A percentile compares a stretch with the other conserved stretches of the same genome.
Conservation (phyloP, 2,329 filamentous ascomycete genomes). For the Acarospora socialis region DNA sequence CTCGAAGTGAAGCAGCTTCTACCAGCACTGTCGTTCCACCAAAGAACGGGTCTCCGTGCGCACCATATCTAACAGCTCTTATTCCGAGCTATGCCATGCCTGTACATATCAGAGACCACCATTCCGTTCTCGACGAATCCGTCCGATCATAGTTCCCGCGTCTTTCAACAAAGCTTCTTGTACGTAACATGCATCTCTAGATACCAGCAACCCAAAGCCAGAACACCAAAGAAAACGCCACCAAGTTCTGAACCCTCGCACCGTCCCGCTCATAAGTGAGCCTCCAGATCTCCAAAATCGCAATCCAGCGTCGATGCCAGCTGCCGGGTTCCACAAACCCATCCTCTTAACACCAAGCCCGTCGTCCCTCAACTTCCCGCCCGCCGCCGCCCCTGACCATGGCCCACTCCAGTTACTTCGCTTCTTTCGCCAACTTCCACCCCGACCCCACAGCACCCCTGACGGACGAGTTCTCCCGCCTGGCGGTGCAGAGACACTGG, state of each 20-base stretch:
- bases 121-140: no score
- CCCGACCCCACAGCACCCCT: conserved; percentile 10
- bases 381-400: neutral
- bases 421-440: conserved; percentile 12
- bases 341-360: neutral
- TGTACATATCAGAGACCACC: no score
- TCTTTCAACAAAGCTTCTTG: no score
- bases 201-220: no score
- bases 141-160: no score
- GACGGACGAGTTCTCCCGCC: conserved; percentile 14
- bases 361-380: neutral
- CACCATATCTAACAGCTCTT: no score
- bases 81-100: no score
- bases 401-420: conserved; percentile 8
- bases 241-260: neutral
- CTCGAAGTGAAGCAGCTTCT: no score
- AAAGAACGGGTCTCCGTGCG: no score
- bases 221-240: no score
- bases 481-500: conserved; percentile 16
- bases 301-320: neutral
- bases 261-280: neutral
- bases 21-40: no score
- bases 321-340: neutral
- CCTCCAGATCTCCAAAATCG: neutral
- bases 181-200: no score